These are phyloP conservation scores for Huiozyma naganishii DNA, from an alignment of 805 yeast species.

Conservation along the genomic window DNA sequence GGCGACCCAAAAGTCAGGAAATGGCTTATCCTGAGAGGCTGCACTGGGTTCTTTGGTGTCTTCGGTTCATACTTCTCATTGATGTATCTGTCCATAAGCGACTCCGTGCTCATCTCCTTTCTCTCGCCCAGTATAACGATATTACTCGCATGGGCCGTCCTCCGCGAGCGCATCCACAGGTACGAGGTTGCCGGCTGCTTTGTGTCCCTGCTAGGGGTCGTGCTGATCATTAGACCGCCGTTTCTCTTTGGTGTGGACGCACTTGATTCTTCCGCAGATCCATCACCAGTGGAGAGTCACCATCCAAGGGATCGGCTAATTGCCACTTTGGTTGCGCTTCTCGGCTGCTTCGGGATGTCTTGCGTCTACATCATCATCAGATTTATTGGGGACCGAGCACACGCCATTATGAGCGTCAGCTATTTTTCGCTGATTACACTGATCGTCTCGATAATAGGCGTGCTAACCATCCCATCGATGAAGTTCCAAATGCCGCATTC, in stretches of 20 bases:
- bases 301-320: conserved; percentile 44
- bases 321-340: conserved; percentile 52
- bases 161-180: conserved; percentile 55
- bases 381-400: conserved; percentile 66
- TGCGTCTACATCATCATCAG: conserved; percentile 60
- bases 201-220: conserved; percentile 62
- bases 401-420: conserved; percentile 69
- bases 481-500: conserved; percentile 51
- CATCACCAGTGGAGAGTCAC: conserved; percentile 33
- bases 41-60: conserved; percentile 71
- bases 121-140: conserved; percentile 70
- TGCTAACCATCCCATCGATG: conserved; percentile 46
- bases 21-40: conserved; percentile 51
- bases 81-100: conserved; percentile 64
- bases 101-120: conserved; percentile 72
- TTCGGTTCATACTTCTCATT: conserved; percentile 68
- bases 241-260: conserved; percentile 38
- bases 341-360: conserved; percentile 63
- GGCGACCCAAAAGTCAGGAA: conserved; percentile 54
- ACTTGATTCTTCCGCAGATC: background rate
- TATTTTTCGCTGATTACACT: conserved; percentile 58
- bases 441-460: conserved; percentile 41
- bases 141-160: conserved; percentile 53
- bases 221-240: conserved; percentile 71
- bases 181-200: conserved; percentile 62